These are phyloP conservation scores for Kodamaea plutei DNA, from an alignment of 1,139 yeast genomes.

Conservation along the genomic window DNA sequence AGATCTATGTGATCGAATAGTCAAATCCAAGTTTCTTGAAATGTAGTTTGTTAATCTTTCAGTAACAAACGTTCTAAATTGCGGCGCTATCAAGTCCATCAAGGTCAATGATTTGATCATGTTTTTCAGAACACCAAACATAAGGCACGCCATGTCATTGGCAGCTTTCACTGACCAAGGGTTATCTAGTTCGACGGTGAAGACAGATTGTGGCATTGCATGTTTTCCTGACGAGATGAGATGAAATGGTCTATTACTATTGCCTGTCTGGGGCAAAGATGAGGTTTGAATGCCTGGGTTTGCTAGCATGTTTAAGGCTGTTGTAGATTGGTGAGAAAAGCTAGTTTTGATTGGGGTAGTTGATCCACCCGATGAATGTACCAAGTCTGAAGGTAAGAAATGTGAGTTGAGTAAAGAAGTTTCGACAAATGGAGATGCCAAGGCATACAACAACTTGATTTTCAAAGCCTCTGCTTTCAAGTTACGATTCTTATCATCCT, in stretches of 20 bases:
- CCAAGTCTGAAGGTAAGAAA: conserved; percentile 25
- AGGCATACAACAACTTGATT: conserved; percentile 55
- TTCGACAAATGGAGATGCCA: conserved; percentile 74
- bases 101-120: conserved; percentile 62
- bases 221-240: conserved; percentile 61
- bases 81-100: conserved; percentile 73
- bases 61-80: conserved; percentile 63
- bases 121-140: conserved; percentile 74
- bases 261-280: conserved; percentile 5
- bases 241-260: conserved; percentile 49
- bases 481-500: conserved; percentile 18
- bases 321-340: conserved; percentile 21
- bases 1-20: conserved; percentile 10
- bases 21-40: conserved; percentile 14
- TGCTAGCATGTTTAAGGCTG: conserved; percentile 25
- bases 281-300: conserved; percentile 4
- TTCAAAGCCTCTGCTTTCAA: conserved; percentile 42
- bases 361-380: conserved; percentile 4
- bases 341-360: conserved; percentile 12
- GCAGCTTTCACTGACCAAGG: conserved; percentile 86
- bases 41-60: conserved; percentile 44
- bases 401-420: conserved; percentile 40
- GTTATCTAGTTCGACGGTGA: conserved; percentile 68
- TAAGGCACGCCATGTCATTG: conserved; percentile 83
- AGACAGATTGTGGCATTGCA: conserved; percentile 72